Evolutionary conservation across 768 basidiomycete species (phyloP), one percentile per base, ranked within the genome.

Genomic region (Plicaturopsis crispa): DNA sequence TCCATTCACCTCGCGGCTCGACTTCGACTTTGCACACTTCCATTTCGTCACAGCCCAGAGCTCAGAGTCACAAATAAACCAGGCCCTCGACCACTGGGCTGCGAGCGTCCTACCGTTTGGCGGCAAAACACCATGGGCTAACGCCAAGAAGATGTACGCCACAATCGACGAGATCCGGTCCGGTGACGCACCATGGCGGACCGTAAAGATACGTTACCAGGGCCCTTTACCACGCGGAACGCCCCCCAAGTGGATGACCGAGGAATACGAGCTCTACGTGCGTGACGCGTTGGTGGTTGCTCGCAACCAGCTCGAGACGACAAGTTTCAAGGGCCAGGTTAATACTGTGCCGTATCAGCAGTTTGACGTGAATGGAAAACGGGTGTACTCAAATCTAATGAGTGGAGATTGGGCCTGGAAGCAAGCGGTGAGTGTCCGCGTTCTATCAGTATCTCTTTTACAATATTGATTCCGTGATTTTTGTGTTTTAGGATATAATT

Each of bases 11-110:
- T 48, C 50, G 28, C 38, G 50, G 1, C 5, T 51, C 1, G 45
- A 47, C 3, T 63, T 61, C 38, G 53, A 62, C 16, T 57, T 39
- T n/a, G 56, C 60, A 0, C 21, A 57, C 13, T 49, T 52, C 33
- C 47, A 52, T 20, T 60, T 49, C 38, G 48, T 52, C 5, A 22
- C 49, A 26, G 36, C 54, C 16, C 52, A 60, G 37, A 48, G 42
- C 6, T 58, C 56, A 18, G 46, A 43, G 31, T 26, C 18, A 7
- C 26, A 48, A 3, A 53, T 55, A 10, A 24, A 43, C n/a, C 21
- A 33, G 30, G 53, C 42, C 12, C 38, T 59, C 0, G 50, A 59
- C 31, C 26, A 59, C 1, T 57, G 56, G 51, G 31, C 20, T 4
- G 60, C 59, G 3, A 33, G 42, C 4, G 23, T 47, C 3, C 8